A percentile compares a stretch with the other conserved stretches of the same genome.
Conservation (phyloP, 2,329 filamentous ascomycete species). For the Fragosphaeria purpurea region DNA sequence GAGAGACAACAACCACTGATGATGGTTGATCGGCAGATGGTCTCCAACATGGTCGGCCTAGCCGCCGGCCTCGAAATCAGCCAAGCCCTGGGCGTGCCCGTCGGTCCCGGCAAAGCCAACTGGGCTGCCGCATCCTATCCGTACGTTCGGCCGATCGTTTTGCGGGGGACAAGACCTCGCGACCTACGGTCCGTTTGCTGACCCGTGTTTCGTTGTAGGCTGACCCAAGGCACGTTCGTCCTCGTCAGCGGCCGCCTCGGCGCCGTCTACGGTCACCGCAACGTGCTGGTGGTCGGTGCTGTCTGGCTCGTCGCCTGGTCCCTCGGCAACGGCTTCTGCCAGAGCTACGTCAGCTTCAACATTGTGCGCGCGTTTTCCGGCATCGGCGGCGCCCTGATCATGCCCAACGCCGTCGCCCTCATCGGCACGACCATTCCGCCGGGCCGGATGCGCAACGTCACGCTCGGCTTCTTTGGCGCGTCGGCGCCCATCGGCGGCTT, state of each 20-base stretch:
- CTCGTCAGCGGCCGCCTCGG: constrained; percentile 41
- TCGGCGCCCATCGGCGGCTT: constrained; percentile 34
- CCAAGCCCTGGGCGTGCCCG: too few relatives aligned
- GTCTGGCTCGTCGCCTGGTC: constrained; percentile 31
- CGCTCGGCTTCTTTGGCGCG: constrained; percentile 36
- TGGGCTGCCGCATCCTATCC: background rate
- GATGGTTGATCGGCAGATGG: too few relatives aligned
- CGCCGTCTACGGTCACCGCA: constrained; percentile 41
- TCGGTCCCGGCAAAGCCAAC: background rate
- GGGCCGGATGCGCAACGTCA: constrained; percentile 33
- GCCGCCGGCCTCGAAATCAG: too few relatives aligned
- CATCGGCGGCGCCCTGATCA: constrained; percentile 39
- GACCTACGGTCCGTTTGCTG: too few relatives aligned
- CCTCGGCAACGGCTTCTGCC: constrained; percentile 33
- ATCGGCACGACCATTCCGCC: constrained; percentile 37
- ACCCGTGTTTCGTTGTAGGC: constrained; percentile 16
- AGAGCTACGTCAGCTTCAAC: constrained; percentile 30
- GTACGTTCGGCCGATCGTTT: too few relatives aligned
- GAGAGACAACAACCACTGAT: too few relatives aligned
- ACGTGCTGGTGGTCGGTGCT: constrained; percentile 31
- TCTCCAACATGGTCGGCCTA: too few relatives aligned
- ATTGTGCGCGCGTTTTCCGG: constrained; percentile 36
- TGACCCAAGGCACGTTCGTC: constrained; percentile 43
- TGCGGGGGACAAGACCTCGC: too few relatives aligned
- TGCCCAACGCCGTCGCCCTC: constrained; percentile 42